phyloP scores from a whole-genome alignment of 306 rosid species.

The Cicer cuneatum region DNA sequence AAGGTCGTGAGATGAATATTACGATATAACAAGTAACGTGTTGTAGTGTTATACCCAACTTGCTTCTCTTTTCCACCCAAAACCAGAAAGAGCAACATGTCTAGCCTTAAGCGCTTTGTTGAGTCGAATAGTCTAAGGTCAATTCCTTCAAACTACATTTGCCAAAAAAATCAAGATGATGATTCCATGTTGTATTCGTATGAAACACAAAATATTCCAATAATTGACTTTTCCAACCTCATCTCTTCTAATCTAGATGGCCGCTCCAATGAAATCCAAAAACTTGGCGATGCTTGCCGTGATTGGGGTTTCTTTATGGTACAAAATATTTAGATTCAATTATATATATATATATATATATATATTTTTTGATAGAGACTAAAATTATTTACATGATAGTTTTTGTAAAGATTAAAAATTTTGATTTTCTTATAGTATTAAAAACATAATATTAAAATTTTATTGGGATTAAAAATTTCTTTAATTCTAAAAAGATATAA shows the following conservation, averaged over 20 bases:
- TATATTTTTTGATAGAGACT: too few species aligned
- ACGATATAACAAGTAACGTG: neutral
- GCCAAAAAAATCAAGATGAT: neutral
- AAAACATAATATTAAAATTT: too few species aligned
- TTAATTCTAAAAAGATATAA: too few species aligned
- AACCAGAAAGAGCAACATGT: slow-evolving; percentile 31
- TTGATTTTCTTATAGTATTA: too few species aligned
- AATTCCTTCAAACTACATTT: slow-evolving; percentile 50
- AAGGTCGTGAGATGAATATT: neutral
- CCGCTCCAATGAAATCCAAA: slow-evolving; percentile 41
- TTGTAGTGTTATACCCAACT: neutral
- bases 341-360: too few species aligned
- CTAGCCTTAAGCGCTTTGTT: slow-evolving; percentile 43
- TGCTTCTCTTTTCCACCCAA: neutral
- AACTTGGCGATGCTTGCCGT: slow-evolving; percentile 56
- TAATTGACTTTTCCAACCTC: slow-evolving; percentile 52
- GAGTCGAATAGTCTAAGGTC: slow-evolving; percentile 44
- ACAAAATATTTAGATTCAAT: neutral
- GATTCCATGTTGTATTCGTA: neutral
- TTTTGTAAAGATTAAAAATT: too few species aligned
- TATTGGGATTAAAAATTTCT: too few species aligned
- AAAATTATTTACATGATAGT: too few species aligned
- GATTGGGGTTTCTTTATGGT: slow-evolving; percentile 72
- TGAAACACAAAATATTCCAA: slow-evolving; percentile 47
- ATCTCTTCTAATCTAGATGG: slow-evolving; percentile 42